Evolutionary conservation across 2,329 filamentous ascomycete genomes (phyloP).

Genomic region (Arthrobotrys sinensis): DNA sequence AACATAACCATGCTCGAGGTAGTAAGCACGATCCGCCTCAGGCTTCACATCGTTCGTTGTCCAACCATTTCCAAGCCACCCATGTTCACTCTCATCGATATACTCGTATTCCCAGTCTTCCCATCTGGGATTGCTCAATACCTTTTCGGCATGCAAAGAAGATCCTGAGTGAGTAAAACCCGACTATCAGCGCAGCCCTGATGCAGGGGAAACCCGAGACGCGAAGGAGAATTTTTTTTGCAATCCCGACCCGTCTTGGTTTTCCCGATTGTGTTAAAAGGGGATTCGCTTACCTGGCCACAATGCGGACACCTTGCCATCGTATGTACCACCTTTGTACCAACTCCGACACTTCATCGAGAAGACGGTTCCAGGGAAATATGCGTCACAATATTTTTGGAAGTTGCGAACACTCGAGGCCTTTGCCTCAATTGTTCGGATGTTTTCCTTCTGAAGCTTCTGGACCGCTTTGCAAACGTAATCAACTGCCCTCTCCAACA

Average conservation of each 20-base stretch:
- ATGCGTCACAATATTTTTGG: conserved; percentile 69
- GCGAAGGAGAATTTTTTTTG: conserved; percentile 27
- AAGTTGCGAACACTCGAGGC: conserved; percentile 70
- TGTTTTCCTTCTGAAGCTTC: conserved; percentile 70
- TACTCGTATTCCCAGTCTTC: conserved; percentile 56
- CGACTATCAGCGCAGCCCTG: conserved; percentile 18
- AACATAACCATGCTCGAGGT: conserved; percentile 40
- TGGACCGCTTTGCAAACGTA: conserved; percentile 70
- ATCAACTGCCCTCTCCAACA: conserved; percentile 71
- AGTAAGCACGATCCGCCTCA: conserved; percentile 51
- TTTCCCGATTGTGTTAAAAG: conserved; percentile 10
- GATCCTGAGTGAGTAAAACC: conserved; percentile 34
- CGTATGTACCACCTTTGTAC: conserved; percentile 70
- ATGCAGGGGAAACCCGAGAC: conserved; percentile 9
- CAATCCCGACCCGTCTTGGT: conserved; percentile 12
- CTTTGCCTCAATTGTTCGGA: conserved; percentile 69
- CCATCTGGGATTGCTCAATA: conserved; percentile 56
- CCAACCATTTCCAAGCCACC: conserved; percentile 58
- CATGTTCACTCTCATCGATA: conserved; percentile 40
- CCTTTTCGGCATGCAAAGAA: conserved; percentile 46
- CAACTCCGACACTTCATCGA: conserved; percentile 71
- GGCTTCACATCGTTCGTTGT: conserved; percentile 49
- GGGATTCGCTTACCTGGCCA: conserved; percentile 67
- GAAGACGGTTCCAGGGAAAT: conserved; percentile 71
- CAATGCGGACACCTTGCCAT: conserved; percentile 70